Conservation (phyloP, 2,329 filamentous ascomycete species). For the Chaetoscypha palmicola region DNA sequence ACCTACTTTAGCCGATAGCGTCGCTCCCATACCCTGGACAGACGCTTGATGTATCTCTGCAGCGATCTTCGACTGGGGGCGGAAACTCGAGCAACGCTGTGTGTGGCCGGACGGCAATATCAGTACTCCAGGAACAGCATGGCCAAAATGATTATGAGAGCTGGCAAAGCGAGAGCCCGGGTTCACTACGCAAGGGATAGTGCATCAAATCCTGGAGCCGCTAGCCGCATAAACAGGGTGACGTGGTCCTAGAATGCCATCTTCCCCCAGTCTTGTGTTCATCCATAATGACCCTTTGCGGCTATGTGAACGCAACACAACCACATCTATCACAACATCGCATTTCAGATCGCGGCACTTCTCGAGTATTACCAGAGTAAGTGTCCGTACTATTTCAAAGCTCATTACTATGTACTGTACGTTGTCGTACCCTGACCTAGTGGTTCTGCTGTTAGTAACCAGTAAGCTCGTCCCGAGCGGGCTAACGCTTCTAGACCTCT, state of each 20-base stretch:
- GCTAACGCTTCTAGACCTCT: too few relatives aligned
- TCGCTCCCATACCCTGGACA: neutral
- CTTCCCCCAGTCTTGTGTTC: conserved; percentile 1
- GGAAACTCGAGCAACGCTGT: too few relatives aligned
- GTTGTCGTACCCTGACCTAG: too few relatives aligned
- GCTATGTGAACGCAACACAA: conserved; percentile 4
- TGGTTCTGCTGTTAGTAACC: too few relatives aligned
- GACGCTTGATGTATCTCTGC: neutral
- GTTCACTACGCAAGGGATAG: neutral
- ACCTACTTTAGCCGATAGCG: neutral
- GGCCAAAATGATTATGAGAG: neutral
- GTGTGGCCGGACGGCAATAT: neutral
- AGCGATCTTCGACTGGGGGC: neutral
- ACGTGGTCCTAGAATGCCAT: neutral
- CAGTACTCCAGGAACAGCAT: neutral
- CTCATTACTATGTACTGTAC: too few relatives aligned
- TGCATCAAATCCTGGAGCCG: neutral
- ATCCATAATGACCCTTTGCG: conserved; percentile 13
- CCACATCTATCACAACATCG: neutral
- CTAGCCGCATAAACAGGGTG: neutral
- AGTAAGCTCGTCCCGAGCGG: too few relatives aligned
- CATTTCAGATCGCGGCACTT: neutral
- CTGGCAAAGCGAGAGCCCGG: neutral
- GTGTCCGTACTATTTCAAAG: too few relatives aligned
- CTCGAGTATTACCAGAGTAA: too few relatives aligned